Evolutionary conservation across 805 yeast species (phyloP).

Genomic region (Yamadazyma philogaea): DNA sequence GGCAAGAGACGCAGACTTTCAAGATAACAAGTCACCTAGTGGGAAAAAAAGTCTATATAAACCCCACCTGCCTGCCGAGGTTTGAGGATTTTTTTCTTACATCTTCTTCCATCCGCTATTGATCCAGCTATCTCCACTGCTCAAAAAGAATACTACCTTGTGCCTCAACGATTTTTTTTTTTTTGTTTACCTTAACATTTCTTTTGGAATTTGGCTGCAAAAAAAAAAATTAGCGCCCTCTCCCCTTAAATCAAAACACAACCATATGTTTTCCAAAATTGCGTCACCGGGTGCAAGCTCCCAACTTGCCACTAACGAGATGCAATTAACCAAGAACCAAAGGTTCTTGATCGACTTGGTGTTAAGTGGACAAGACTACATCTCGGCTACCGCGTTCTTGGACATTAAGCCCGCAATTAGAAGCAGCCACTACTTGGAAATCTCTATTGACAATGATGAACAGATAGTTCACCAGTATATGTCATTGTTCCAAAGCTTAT

Average conservation of each 20-base stretch:
- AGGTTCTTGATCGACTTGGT: constrained; percentile 8
- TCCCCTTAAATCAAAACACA: background rate
- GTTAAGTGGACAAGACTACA: constrained; percentile 7
- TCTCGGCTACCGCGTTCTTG: constrained; percentile 7
- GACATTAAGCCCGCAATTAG: constrained; percentile 13
- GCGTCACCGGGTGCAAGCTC: background rate
- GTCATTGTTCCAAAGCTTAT: constrained; percentile 17
- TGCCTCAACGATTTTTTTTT: too few species aligned
- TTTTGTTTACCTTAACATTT: background rate
- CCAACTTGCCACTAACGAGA: background rate
- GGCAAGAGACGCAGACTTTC: too few species aligned
- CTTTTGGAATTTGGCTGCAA: background rate
- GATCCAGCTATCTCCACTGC: background rate
- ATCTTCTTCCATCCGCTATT: background rate
- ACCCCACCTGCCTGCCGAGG: background rate
- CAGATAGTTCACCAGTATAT: constrained; percentile 16
- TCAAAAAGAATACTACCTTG: too few species aligned
- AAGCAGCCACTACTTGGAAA: background rate
- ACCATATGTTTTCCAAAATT: background rate
- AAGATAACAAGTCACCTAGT: background rate
- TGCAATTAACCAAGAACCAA: constrained; percentile 10
- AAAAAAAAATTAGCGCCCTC: too few species aligned
- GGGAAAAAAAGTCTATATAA: background rate
- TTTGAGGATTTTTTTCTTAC: too few species aligned
- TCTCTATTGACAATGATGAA: background rate